A percentile compares a stretch with the other conserved stretches of the same genome.
Evolutionary conservation across 2,329 filamentous ascomycete species (phyloP).

Genomic region (Aspergillus glaucus): DNA sequence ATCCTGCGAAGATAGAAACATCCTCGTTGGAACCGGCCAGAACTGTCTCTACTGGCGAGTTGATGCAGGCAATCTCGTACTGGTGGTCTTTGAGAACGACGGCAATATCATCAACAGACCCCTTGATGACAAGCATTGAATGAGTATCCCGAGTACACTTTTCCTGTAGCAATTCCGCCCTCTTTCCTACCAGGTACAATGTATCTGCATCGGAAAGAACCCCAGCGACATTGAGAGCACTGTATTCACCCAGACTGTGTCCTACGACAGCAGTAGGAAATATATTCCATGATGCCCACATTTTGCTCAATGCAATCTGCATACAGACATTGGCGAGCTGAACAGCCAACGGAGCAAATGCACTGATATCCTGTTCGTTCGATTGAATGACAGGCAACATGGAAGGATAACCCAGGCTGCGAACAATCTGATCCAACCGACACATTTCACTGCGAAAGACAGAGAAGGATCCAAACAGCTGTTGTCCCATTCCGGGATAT

Average conservation of each 20-base stretch:
- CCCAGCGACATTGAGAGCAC: slow-evolving; percentile 34
- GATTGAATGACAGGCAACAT: slow-evolving; percentile 31
- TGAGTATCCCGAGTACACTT: slow-evolving; percentile 37
- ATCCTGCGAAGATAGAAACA: slow-evolving; percentile 32
- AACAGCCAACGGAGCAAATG: slow-evolving; percentile 23
- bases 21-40: slow-evolving; percentile 32
- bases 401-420: slow-evolving; percentile 30
- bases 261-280: slow-evolving; percentile 35
- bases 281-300: slow-evolving; percentile 33
- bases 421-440: slow-evolving; percentile 25
- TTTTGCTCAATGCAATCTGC: slow-evolving; percentile 35
- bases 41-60: slow-evolving; percentile 38
- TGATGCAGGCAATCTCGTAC: slow-evolving; percentile 36
- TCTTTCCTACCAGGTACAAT: slow-evolving; percentile 34
- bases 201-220: slow-evolving; percentile 33
- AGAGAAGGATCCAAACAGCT: slow-evolving; percentile 26
- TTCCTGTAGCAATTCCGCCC: slow-evolving; percentile 36
- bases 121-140: slow-evolving; percentile 40
- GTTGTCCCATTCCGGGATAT: slow-evolving; percentile 31
- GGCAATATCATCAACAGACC: too few relatives aligned
- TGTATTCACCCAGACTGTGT: slow-evolving; percentile 39
- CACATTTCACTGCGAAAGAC: slow-evolving; percentile 27
- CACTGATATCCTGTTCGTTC: slow-evolving; percentile 21
- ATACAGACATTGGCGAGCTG: slow-evolving; percentile 34
- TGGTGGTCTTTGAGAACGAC: slow-evolving; percentile 26